A percentile compares a stretch with the other conserved stretches of the same genome.
These are phyloP conservation scores for Hypoxylon sp. DNA, from an alignment of 2,329 filamentous ascomycete genomes.

Conservation along the genomic window DNA sequence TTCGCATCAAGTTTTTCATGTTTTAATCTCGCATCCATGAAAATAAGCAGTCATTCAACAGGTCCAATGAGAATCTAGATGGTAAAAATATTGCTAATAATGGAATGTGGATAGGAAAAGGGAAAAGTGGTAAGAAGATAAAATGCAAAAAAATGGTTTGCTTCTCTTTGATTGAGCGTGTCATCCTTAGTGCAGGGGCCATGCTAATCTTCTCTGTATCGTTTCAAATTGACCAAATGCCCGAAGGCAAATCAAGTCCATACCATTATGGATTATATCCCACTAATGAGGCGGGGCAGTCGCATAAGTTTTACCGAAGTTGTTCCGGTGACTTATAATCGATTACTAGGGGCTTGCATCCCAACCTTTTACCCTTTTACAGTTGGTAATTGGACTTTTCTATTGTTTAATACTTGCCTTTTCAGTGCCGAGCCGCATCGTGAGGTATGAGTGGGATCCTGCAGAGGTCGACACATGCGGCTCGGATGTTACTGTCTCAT, in stretches of 20 bases:
- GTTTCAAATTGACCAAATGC: constrained; percentile 53
- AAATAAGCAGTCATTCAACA: too few relatives aligned
- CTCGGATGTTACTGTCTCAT: background rate
- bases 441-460: constrained; percentile 8
- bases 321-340: background rate
- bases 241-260: constrained; percentile 46
- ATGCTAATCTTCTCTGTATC: constrained; percentile 66
- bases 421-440: background rate
- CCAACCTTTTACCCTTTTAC: background rate
- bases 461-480: background rate
- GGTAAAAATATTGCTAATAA: background rate
- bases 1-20: too few relatives aligned
- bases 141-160: background rate
- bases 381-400: too few relatives aligned
- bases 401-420: background rate
- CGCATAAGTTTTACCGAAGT: background rate
- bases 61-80: background rate
- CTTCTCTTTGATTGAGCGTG: constrained; percentile 84
- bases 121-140: background rate
- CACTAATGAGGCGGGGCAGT: background rate
- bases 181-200: constrained; percentile 94
- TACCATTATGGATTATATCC: background rate
- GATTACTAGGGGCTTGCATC: too few relatives aligned
- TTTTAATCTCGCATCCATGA: too few relatives aligned
- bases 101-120: background rate